These are phyloP conservation scores for Fraxinus nigra DNA, from an alignment of 305 asterid species.

Conservation along the genomic window DNA sequence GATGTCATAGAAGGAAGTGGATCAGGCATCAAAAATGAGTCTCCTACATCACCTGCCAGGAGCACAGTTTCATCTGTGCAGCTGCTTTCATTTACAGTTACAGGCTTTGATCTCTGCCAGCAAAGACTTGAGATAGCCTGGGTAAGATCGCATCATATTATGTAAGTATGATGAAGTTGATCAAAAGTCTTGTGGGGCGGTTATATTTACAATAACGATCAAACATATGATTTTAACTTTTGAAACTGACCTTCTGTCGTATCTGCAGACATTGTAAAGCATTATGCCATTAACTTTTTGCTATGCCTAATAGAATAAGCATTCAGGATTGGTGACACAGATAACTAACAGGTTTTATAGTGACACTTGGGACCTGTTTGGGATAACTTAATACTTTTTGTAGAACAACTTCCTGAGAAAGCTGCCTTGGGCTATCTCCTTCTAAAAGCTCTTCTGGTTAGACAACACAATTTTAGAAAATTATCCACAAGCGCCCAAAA, in stretches of 20 bases:
- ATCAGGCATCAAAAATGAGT: slow-evolving; percentile 90
- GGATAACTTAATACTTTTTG: neutral
- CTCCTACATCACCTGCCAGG: slow-evolving; percentile 83
- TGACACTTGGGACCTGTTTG: neutral
- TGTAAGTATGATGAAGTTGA: slow-evolving; percentile 14
- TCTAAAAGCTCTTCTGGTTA: neutral
- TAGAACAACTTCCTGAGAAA: neutral
- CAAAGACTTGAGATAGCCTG: slow-evolving; percentile 92
- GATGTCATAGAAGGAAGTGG: slow-evolving; percentile 88
- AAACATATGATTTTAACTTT: neutral
- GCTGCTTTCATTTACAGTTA: slow-evolving; percentile 59
- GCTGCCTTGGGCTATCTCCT: neutral
- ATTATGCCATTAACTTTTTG: neutral
- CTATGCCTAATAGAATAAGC: neutral
- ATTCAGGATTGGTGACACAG: neutral
- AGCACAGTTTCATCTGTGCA: slow-evolving; percentile 79
- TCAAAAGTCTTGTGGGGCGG: slow-evolving; percentile 2
- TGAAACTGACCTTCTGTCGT: neutral
- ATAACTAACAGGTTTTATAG: neutral
- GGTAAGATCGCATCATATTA: slow-evolving; percentile 25
- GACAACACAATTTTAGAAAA: neutral
- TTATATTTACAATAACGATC: neutral
- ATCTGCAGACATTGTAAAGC: neutral
- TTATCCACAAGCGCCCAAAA: neutral
- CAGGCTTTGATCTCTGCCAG: slow-evolving; percentile 95